Percentiles rank a stretch among this genome's conserved stretches.
Evolutionary conservation across 1,284 basidiomycete species (phyloP).

Genomic region (Papiliotrema fonsecae): DNA sequence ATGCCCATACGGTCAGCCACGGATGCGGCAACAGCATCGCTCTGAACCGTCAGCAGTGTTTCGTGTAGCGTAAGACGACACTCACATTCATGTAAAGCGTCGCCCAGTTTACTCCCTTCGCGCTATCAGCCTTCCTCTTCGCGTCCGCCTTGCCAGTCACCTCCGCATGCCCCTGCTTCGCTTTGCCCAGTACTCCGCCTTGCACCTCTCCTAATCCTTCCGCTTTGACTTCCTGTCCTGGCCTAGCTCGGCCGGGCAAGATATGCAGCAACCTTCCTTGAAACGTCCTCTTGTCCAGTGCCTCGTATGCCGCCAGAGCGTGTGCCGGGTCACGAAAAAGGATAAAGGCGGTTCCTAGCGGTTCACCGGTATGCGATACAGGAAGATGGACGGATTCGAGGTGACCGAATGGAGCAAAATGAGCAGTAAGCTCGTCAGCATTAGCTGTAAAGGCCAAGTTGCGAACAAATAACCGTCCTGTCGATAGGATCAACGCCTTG

Average conservation of each 20-base stretch:
- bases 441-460: slow-evolving; percentile 84
- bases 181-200: slow-evolving; percentile 45
- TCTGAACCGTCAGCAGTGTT: slow-evolving; percentile 51
- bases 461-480: slow-evolving; percentile 80
- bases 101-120: slow-evolving; percentile 91
- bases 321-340: slow-evolving; percentile 62
- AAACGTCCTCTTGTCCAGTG: slow-evolving; percentile 79
- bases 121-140: slow-evolving; percentile 67
- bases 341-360: slow-evolving; percentile 68
- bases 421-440: slow-evolving; percentile 63
- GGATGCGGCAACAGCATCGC: slow-evolving; percentile 79
- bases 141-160: slow-evolving; percentile 60
- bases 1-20: slow-evolving; percentile 77
- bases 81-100: slow-evolving; percentile 96
- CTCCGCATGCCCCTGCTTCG: slow-evolving; percentile 57
- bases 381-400: slow-evolving; percentile 81
- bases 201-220: slow-evolving; percentile 33
- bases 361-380: slow-evolving; percentile 67
- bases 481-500: slow-evolving; percentile 63
- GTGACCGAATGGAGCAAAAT: slow-evolving; percentile 67
- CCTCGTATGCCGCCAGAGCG: slow-evolving; percentile 71
- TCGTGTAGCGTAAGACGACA: slow-evolving; percentile 20
- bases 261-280: slow-evolving; percentile 90
- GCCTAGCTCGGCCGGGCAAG: slow-evolving; percentile 58
- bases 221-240: slow-evolving; percentile 55